Conservation (phyloP, 2,329 filamentous ascomycete genomes). For the Tolypocladium album region DNA sequence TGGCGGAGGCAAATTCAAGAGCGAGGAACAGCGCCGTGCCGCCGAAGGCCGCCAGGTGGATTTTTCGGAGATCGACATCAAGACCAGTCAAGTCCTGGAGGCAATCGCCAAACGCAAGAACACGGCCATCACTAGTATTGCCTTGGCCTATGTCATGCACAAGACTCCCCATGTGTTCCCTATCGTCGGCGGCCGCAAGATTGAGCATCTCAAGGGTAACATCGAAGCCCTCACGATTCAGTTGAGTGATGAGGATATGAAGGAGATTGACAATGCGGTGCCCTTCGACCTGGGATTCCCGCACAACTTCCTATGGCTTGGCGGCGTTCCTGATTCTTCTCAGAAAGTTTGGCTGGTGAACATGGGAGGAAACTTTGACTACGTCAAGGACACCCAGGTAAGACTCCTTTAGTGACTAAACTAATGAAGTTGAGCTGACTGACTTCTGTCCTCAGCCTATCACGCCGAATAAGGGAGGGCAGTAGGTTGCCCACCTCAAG, state of each 20-base stretch:
- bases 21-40: slow-evolving; percentile 21
- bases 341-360: slow-evolving; percentile 32
- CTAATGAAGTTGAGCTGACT: not conserved
- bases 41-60: slow-evolving; percentile 24
- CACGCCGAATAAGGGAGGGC: slow-evolving; percentile 23
- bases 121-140: slow-evolving; percentile 36
- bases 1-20: slow-evolving; percentile 36
- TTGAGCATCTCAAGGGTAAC: slow-evolving; percentile 59
- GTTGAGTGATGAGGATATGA: slow-evolving; percentile 50
- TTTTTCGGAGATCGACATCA: slow-evolving; percentile 42
- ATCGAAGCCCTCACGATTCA: slow-evolving; percentile 55
- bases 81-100: slow-evolving; percentile 34
- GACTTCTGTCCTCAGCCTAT: slow-evolving; percentile 24
- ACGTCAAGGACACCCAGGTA: slow-evolving; percentile 31
- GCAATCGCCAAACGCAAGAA: slow-evolving; percentile 35
- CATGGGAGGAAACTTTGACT: slow-evolving; percentile 39
- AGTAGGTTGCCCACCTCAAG: slow-evolving; percentile 27
- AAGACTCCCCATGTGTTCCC: slow-evolving; percentile 66
- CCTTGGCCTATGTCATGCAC: slow-evolving; percentile 63
- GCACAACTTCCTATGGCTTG: slow-evolving; percentile 42
- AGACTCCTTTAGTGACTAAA: not conserved
- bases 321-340: slow-evolving; percentile 22
- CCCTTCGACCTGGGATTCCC: slow-evolving; percentile 61
- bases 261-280: slow-evolving; percentile 51
- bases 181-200: slow-evolving; percentile 58